Evolutionary conservation across 2,329 filamentous ascomycete genomes (phyloP).

Genomic region (Daldinia sp.): DNA sequence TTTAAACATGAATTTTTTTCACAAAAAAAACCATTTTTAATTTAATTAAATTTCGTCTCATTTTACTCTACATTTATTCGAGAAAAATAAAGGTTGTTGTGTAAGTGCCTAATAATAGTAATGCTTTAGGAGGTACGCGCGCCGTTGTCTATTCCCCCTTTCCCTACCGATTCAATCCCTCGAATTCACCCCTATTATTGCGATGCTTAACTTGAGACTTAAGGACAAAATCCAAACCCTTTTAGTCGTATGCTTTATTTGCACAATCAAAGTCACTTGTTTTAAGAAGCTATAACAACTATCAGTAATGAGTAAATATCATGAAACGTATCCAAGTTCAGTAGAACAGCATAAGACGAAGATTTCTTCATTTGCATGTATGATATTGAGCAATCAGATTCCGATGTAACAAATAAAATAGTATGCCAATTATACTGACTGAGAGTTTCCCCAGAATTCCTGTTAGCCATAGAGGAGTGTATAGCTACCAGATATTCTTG

Average conservation of each 20-base stretch:
- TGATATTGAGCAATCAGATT: background rate
- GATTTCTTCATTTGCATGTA: background rate
- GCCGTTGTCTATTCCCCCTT: background rate
- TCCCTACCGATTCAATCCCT: background rate
- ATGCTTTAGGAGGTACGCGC: background rate
- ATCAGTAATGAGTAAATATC: background rate
- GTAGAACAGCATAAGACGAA: background rate
- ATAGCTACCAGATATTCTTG: background rate
- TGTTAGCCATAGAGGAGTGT: background rate
- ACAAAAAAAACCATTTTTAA: too few species aligned
- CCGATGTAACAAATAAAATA: background rate
- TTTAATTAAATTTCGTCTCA: background rate
- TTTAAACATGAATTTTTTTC: background rate
- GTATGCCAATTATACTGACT: constrained; percentile 3
- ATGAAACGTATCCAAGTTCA: background rate
- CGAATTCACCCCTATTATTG: background rate
- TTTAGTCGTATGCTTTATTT: background rate
- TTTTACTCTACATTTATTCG: background rate
- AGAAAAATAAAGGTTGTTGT: background rate
- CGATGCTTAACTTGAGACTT: background rate
- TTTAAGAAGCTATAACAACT: background rate
- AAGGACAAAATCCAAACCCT: background rate
- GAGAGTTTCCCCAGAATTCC: background rate
- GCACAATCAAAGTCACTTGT: background rate
- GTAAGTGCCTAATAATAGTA: too few species aligned